phyloP scores from a whole-genome alignment of 148 eudicot species.

The Agrostemma githago region DNA sequence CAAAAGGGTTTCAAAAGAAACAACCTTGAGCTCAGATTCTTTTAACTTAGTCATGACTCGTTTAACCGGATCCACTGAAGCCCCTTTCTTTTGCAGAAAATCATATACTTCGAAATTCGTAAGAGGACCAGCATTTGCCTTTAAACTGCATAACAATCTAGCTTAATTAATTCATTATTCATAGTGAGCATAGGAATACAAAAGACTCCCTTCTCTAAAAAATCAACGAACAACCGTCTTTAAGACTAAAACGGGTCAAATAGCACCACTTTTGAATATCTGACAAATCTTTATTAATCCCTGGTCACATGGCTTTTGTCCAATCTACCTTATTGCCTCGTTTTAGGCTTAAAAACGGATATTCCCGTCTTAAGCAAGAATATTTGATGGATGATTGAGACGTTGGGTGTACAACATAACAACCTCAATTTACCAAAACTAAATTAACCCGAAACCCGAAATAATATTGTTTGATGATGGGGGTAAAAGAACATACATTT shows the following conservation, averaged over 20 bases:
- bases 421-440: background rate
- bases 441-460: background rate
- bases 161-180: background rate
- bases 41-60: slow-evolving; percentile 34
- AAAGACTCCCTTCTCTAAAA: too few relatives aligned
- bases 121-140: slow-evolving; percentile 39
- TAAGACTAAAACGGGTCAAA: too few relatives aligned
- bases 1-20: background rate
- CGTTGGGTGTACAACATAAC: background rate
- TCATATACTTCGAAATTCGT: slow-evolving; percentile 45
- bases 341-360: too few relatives aligned
- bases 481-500: slow-evolving; percentile 18
- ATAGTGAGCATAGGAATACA: too few relatives aligned
- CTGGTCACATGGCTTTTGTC: too few relatives aligned
- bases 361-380: too few relatives aligned
- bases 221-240: too few relatives aligned
- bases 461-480: background rate
- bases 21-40: slow-evolving; percentile 62
- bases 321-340: too few relatives aligned
- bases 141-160: slow-evolving; percentile 28
- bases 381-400: too few relatives aligned
- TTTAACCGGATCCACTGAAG: slow-evolving; percentile 31
- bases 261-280: too few relatives aligned
- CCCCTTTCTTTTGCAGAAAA: slow-evolving; percentile 36
- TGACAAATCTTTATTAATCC: too few relatives aligned